phyloP scores from a whole-genome alignment of 2,329 filamentous ascomycete genomes.

The Exophiala sideris region DNA sequence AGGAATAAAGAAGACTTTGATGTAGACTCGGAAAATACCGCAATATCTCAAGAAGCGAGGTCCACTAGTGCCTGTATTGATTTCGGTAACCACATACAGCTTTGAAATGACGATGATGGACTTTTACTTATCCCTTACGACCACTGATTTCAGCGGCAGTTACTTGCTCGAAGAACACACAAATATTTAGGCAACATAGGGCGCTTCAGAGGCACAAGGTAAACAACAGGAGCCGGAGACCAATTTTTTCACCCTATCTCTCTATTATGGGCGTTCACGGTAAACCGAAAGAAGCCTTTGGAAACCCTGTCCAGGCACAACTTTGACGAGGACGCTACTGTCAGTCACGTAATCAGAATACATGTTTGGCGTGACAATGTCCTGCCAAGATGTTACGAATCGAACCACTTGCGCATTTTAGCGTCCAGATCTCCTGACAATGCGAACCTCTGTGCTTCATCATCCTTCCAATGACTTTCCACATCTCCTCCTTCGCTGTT shows the following conservation, averaged over 20 bases:
- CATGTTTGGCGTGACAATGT: slow-evolving; percentile 3
- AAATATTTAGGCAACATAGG: too few relatives aligned
- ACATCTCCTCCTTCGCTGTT: background rate
- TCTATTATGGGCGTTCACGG: too few relatives aligned
- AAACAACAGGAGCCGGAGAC: too few relatives aligned
- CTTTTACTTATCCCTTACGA: background rate
- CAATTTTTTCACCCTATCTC: too few relatives aligned
- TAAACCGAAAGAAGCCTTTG: too few relatives aligned
- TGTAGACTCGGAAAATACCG: too few relatives aligned
- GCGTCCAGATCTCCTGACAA: slow-evolving; percentile 10
- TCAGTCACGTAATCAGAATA: slow-evolving; percentile 3
- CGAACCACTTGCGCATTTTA: slow-evolving; percentile 11
- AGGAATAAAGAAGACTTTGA: too few relatives aligned
- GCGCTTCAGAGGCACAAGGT: too few relatives aligned
- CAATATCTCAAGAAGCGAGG: background rate
- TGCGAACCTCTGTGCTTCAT: slow-evolving; percentile 1
- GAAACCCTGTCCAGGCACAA: background rate
- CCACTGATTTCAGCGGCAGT: too few relatives aligned
- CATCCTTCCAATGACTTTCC: background rate
- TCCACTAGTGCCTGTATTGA: background rate
- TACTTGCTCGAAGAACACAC: too few relatives aligned
- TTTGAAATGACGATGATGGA: background rate
- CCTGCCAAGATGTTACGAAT: slow-evolving; percentile 1
- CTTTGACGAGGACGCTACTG: background rate
- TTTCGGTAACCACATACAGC: background rate